Evolutionary conservation across 768 basidiomycete genomes (phyloP), one percentile per base, ranked within the genome.

Genomic region (Boletus tomentosulus): DNA sequence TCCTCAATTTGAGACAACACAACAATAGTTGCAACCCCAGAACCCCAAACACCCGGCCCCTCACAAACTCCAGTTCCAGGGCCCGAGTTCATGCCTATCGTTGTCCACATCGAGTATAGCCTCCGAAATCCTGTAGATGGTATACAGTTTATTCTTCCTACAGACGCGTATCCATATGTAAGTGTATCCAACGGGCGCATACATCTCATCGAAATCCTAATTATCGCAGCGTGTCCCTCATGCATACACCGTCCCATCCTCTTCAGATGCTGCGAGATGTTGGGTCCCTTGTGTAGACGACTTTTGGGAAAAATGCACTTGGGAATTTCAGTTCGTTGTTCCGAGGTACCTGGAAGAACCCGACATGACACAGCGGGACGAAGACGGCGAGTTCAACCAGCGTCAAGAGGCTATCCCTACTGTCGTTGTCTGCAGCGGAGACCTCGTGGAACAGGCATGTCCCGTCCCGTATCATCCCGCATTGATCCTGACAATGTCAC

Each of bases 271-370:
- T 16, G 94, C 96, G n/a, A 79, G 97, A 64, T 94, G 92, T 62
- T 99, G 97, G 97, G 86, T 98, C n/a, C 97, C 97, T 13, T 99
- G 97, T 63, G 71, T 98, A 19, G 97, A 99, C 69, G 90, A 84
- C 62, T 71, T 93, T 22, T 96, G 93, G 91, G 95, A 97, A 71
- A 87, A 92, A 62, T 97, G 91, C 62, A 95, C 96, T 7, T 99
- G 97, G 97, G 97, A 99, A 64, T 88, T 98, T 53, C 92, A 98
- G 70, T 92, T 97, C 68, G 84, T 97, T 48, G 95, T 97, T 33
- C 94, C 95, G 47, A 78, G 86, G 59, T 86, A 84, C 64, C 73
- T 91, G 13, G 86, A 92, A 66, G 88, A 88, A 57, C 57, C 58
- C 9, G 70, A 70, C 42, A 53, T 58, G 48, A 47, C 35, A 8